Evolutionary conservation across 495 filamentous ascomycete genomes (phyloP), one percentile per base, ranked within the genome.

Genomic region (Podospora sp.): DNA sequence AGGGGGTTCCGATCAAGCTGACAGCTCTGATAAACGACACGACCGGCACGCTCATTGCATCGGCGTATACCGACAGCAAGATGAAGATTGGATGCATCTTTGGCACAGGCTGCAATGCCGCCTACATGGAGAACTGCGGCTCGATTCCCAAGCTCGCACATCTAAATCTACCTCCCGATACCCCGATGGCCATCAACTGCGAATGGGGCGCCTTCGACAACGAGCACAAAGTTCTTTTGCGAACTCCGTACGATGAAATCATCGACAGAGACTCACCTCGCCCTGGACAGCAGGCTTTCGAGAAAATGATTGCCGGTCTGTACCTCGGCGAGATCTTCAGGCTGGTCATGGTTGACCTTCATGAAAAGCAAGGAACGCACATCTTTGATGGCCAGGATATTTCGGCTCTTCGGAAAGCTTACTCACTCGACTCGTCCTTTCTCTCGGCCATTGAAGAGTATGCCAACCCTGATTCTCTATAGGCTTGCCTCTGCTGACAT

Each of bases 161-260:
- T 82, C 86, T 96, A 85, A 94, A 94, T 67, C 86, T 99, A n/a
- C 91, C 92, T 49, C 86, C 93, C 1, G 88, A 93, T 63, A 90
- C 90, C 75, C 93, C 92, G 57, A 94, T 99, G 80, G 95, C 94
- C 53, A 99, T 99, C 82, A 99, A 99, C 84, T 99, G 95, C 83
- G 95, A 99, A 80, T 99, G 93, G 85, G 95, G 95, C 58, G 96
- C 95, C 60, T 99, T 99, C 75, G 95, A 99, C 80, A 98, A 97
- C 78, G 94, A 99, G 79, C 91, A 94, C 80, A 83, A 91, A 62
- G 90, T 99, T 57, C 89, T 99, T 21, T 96, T 95, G 18, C 90
- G 91, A 35, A 97, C 94, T 24, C 88, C 87, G 60, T 89, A 89
- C 76, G 94, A 98, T 76, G 81, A 90, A 66, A 87, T 91, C 73